These are phyloP conservation scores for Meira miltonrushii DNA, from an alignment of 1,284 basidiomycete genomes.

Conservation along the genomic window DNA sequence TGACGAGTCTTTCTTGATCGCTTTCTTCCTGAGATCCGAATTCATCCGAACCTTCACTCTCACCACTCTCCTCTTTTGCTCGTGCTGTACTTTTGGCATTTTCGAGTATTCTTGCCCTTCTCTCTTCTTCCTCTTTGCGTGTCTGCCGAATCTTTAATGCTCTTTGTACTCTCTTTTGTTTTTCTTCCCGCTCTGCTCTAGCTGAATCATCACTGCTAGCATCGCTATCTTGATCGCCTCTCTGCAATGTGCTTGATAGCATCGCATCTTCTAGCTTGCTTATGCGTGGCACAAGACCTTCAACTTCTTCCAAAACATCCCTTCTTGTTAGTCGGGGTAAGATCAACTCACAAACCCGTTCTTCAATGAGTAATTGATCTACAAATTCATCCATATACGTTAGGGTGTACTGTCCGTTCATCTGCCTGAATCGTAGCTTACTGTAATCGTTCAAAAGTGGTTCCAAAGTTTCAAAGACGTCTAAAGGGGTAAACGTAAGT, in stretches of 20 bases:
- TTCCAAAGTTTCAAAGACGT: constrained; percentile 88
- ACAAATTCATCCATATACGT: constrained; percentile 88
- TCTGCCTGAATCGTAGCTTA: constrained; percentile 75
- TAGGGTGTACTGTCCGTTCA: constrained; percentile 64
- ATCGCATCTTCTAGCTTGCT: constrained; percentile 75
- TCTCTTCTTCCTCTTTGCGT: constrained; percentile 15
- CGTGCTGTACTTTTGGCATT: constrained; percentile 11
- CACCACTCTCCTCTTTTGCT: neutral
- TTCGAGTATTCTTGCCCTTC: constrained; percentile 14
- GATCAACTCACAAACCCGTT: constrained; percentile 93
- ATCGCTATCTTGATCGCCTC: constrained; percentile 13
- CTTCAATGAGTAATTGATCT: constrained; percentile 75
- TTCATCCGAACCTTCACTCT: constrained; percentile 13
- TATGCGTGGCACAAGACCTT: constrained; percentile 63
- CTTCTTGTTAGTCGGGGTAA: constrained; percentile 82
- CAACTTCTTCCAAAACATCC: constrained; percentile 80
- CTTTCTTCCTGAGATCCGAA: constrained; percentile 47
- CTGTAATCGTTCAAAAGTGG: constrained; percentile 88
- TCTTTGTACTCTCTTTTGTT: constrained; percentile 18
- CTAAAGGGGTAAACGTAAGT: constrained; percentile 80
- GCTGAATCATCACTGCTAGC: constrained; percentile 17
- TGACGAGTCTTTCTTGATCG: constrained; percentile 53
- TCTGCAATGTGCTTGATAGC: constrained; percentile 49
- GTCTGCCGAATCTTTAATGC: constrained; percentile 13
- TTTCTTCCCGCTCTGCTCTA: constrained; percentile 23